Evolutionary conservation across 805 yeast genomes (phyloP).

Genomic region (Ogataea populi-albae): DNA sequence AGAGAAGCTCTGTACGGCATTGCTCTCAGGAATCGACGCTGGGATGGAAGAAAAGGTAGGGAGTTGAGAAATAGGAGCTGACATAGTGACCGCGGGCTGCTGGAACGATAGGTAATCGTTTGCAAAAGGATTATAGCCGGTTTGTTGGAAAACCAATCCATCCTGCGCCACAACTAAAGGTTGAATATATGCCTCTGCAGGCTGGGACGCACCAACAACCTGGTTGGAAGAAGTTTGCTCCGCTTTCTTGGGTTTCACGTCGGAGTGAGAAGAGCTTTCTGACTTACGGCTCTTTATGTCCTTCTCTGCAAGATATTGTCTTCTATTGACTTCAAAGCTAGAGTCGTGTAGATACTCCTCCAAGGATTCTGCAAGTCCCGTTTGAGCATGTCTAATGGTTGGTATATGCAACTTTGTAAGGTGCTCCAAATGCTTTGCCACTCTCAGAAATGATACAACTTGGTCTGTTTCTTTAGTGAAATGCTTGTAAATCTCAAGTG

Average conservation of each 20-base stretch:
- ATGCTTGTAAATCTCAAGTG: conserved; percentile 76
- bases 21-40: conserved; percentile 3
- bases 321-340: conserved; percentile 73
- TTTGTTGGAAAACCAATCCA: conserved; percentile 25
- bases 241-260: conserved; percentile 13
- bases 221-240: conserved; percentile 2
- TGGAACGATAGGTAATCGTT: conserved; percentile 10
- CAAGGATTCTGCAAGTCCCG: conserved; percentile 80
- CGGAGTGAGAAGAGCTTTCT: background rate
- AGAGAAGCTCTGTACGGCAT: background rate
- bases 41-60: conserved; percentile 4
- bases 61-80: too few relatives aligned
- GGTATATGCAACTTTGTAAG: conserved; percentile 91
- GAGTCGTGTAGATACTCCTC: conserved; percentile 89
- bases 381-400: conserved; percentile 95
- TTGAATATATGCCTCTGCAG: conserved; percentile 1
- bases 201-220: conserved; percentile 8
- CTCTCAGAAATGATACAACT: conserved; percentile 82
- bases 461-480: conserved; percentile 84
- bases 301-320: conserved; percentile 73
- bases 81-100: conserved; percentile 7
- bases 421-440: conserved; percentile 84
- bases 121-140: conserved; percentile 29
- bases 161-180: conserved; percentile 10
- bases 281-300: conserved; percentile 32